Evolutionary conservation across 2,329 filamentous ascomycete species (phyloP), one percentile per base, ranked within the genome.

Genomic region (Stachybotrys echinatus): DNA sequence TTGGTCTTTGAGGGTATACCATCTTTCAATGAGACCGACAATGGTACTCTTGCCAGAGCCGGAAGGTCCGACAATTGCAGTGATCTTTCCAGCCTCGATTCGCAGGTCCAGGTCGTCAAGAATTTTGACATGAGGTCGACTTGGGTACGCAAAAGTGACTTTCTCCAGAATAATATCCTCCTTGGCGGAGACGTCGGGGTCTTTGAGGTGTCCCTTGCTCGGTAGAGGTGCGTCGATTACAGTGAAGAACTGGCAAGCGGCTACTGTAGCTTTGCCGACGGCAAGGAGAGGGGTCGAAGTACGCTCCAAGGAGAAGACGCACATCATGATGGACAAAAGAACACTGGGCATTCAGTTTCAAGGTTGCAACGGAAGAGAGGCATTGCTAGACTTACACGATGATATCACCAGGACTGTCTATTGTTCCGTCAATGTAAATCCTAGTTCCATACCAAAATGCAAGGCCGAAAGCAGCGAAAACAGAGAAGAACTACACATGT

Each of bases 31-130:
- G 3, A 91, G 68, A 0, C 83, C 85, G 1, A 89, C 80, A 22
- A 90, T 81, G 0, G 87, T 91, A 47, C 83, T 87, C 64, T 91
- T 92, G 1, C 88, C 87, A 5, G 79, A 84, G 0, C 87, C 87
- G 3, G 84, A 88, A 1, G 85, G 80, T 0, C 87, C 87, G 19
- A 91, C 87, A 18, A 91, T 84, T 2, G 87, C 87, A 1, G 85
- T 89, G 2, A 84, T 77, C 59, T 87, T 86, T 19, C 84, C 84
- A 7, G 79, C 74, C 52, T 79, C 73, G 49, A 89, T 79, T 0
- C 65, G 70, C 8, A 88, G 66, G 56, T 77, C 74, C 3, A 89
- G 64, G 3, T 74, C 68, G 55, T 87, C 76, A 1, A 89, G 65
- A 0, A 89, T 80, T 58, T 81, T 81, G 52, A 85, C 77, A 51